Conservation (phyloP, 1,139 yeast genomes). For the Candida tetrigidarum region DNA sequence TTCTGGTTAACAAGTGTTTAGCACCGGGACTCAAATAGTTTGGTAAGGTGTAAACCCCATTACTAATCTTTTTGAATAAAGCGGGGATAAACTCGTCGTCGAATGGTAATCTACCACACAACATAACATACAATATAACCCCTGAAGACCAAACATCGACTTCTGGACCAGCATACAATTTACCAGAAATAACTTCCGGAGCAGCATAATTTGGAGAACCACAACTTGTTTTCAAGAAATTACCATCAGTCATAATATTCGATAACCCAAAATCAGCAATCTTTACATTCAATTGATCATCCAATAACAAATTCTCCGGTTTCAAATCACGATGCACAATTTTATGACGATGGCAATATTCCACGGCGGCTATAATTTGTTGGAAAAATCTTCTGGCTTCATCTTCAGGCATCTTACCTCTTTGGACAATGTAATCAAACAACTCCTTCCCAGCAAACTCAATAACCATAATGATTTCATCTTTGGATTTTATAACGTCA, state of each 20-base stretch:
- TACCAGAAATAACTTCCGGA: not conserved
- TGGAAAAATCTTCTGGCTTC: constrained; percentile 74
- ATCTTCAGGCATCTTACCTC: not conserved
- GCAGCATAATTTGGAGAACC: not conserved
- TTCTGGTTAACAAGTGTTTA: constrained; percentile 79
- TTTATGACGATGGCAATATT: constrained; percentile 96
- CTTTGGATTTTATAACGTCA: not conserved
- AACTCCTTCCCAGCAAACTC: not conserved
- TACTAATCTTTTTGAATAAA: too few relatives aligned
- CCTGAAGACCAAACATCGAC: constrained; percentile 99
- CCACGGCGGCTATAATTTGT: constrained; percentile 97
- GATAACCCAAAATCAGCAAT: not conserved
- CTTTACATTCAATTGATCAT: constrained; percentile 45
- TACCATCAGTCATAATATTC: not conserved
- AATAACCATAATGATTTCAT: not conserved
- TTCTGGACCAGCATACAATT: constrained; percentile 59
- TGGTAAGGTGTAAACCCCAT: not conserved
- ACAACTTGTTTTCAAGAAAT: not conserved
- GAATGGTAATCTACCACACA: not conserved
- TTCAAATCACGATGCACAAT: constrained; percentile 96
- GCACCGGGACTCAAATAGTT: constrained; percentile 36
- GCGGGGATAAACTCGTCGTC: not conserved
- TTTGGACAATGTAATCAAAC: not conserved
- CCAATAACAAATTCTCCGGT: constrained; percentile 90
- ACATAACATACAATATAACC: constrained; percentile 45